Percentiles rank a stretch among this genome's conserved stretches.
phyloP scores from a whole-genome alignment of 768 basidiomycete species.

The Rhizopogon rudus region DNA sequence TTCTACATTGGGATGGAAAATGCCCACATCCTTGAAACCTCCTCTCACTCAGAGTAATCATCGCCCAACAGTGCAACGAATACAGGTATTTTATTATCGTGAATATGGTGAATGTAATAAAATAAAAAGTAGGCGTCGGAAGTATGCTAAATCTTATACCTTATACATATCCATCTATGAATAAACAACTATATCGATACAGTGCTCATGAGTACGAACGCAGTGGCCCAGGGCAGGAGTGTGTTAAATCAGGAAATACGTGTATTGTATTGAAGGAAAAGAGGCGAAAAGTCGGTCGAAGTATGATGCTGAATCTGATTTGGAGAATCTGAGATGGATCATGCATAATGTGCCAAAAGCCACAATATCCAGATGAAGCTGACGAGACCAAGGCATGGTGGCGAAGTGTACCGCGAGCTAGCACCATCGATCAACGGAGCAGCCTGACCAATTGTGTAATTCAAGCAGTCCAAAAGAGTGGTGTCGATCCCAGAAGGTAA shows the following conservation, averaged over 20 bases:
- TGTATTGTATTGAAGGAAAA: neutral
- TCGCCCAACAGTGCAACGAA: neutral
- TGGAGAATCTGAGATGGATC: neutral
- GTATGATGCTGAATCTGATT: neutral
- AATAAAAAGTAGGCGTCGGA: neutral
- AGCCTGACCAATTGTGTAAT: constrained; percentile 53
- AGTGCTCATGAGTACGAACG: neutral
- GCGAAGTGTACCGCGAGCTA: constrained; percentile 3
- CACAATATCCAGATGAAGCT: constrained; percentile 14
- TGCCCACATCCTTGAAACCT: neutral
- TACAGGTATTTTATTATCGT: too few species aligned
- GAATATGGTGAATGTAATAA: neutral
- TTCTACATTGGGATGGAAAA: neutral
- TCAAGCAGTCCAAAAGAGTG: constrained; percentile 51
- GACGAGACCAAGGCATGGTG: constrained; percentile 8
- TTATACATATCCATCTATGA: too few species aligned
- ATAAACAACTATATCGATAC: neutral
- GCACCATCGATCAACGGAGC: constrained; percentile 51
- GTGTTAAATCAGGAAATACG: neutral
- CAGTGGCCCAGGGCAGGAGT: neutral
- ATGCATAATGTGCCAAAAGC: neutral
- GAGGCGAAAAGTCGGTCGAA: neutral
- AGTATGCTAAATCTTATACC: neutral
- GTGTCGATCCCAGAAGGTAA: constrained; percentile 49
- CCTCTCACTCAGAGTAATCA: neutral